Base-by-base conservation (phyloP, 192 early-diverging fungal genomes). In the Backusella circina region DNA sequence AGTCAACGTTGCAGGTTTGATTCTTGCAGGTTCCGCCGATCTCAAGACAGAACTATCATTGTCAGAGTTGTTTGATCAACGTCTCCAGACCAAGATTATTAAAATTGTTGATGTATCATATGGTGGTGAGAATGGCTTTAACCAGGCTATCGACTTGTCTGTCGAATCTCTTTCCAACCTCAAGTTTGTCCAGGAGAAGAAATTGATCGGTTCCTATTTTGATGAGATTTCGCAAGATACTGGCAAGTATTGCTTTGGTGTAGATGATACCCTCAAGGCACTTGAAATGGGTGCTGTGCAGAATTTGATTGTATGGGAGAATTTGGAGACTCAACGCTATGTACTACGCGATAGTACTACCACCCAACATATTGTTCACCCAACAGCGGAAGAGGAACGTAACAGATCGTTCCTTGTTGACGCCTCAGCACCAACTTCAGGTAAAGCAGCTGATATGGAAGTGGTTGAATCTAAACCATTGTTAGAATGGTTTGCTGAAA, bases 181-280 rank as follows among this genome's bases (percentile, higher is more conserved):
- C 84, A 98, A 99, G 88, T 97, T 99, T 77, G 92, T 99, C 65
- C 96, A 98, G 86, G 98, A 99, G 88, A 98, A 98, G 89, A 94
- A 96, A 82, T 90, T 99, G 36, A 97, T 99, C 77, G 86, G 89
- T 67, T 89, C 92, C 80, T 98, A 96, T 90, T 99, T 99, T 87
- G 94, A 96, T 82, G 95, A 98, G 79, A 97, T 99, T 82, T 95
- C 96, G 33, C 90, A 89, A 79, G 97, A 99, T 77, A 95, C 96
- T 71, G 98, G 98, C 74, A 96, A 96, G 84, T 93, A 93, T 85
- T 95, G 94, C 81, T 98, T 95, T 80, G 98, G 98, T 78, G 89
- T 98, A 32, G 93, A 94, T 5, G 97, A 99, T 76, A 99, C 97
- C n/a, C 86, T 99, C 73, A 95, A 95, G 85, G 98, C 94, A 12